Conservation (phyloP, 805 yeast species). For the Phaffomyces antillensis region DNA sequence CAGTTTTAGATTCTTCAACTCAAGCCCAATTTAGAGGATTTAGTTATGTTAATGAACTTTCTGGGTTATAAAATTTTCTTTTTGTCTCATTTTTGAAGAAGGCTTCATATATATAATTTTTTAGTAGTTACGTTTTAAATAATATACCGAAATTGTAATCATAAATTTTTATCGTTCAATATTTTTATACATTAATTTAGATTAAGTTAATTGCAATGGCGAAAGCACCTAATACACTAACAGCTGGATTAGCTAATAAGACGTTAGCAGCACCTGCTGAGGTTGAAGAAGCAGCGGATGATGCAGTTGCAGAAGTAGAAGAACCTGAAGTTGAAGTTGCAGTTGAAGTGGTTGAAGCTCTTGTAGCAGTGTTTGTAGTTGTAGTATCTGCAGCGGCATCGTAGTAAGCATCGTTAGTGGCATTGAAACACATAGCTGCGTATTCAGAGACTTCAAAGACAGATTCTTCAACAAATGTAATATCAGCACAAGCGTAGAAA, state of each 20-base stretch:
- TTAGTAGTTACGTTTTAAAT: too few relatives aligned
- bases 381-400: conserved; percentile 18
- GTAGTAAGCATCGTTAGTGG: conserved; percentile 33
- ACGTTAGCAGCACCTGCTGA: conserved; percentile 13
- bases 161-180: background rate
- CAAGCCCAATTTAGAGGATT: conserved; percentile 98
- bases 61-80: conserved; percentile 22
- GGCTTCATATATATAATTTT: too few relatives aligned
- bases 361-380: conserved; percentile 10
- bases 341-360: background rate
- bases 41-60: conserved; percentile 71
- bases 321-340: background rate
- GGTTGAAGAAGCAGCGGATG: conserved; percentile 13
- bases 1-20: conserved; percentile 74
- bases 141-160: background rate
- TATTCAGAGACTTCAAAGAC: conserved; percentile 29
- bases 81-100: too few relatives aligned
- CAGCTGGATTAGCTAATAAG: conserved; percentile 13
- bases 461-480: conserved; percentile 33
- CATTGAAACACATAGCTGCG: conserved; percentile 35
- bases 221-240: conserved; percentile 18
- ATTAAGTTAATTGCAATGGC: conserved; percentile 17
- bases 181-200: conserved; percentile 5
- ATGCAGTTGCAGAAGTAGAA: conserved; percentile 6
- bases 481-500: conserved; percentile 40